These are phyloP conservation scores for Pichia gijzeniarum DNA, from an alignment of 805 yeast species.

Conservation along the genomic window DNA sequence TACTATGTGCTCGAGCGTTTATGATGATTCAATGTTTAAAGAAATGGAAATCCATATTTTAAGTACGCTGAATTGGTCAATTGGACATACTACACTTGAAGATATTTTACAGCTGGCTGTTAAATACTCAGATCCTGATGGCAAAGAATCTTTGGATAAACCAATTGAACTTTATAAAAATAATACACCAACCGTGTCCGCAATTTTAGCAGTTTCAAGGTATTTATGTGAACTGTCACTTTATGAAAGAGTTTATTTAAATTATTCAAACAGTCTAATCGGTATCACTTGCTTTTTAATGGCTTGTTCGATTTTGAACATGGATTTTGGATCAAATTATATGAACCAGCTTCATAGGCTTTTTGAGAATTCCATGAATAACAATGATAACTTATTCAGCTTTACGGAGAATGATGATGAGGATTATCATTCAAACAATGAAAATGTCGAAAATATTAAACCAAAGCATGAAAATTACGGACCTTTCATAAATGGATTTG, in stretches of 20 bases:
- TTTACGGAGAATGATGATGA: constrained; percentile 12
- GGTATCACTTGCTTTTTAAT: constrained; percentile 47
- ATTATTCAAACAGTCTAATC: constrained; percentile 38
- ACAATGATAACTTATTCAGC: neutral
- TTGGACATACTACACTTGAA: constrained; percentile 44
- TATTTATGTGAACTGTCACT: constrained; percentile 50
- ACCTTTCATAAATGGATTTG: constrained; percentile 45
- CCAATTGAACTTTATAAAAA: constrained; percentile 25
- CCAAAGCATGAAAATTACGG: constrained; percentile 36
- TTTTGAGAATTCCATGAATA: constrained; percentile 13
- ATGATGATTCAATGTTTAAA: constrained; percentile 41
- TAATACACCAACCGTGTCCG: constrained; percentile 38
- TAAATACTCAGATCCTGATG: constrained; percentile 31
- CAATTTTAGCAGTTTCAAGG: constrained; percentile 48
- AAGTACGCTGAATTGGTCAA: constrained; percentile 34
- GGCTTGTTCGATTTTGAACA: constrained; percentile 47
- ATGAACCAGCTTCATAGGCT: constrained; percentile 23
- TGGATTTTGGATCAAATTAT: constrained; percentile 37
- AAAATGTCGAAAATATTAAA: constrained; percentile 32
- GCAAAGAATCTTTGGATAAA: constrained; percentile 23
- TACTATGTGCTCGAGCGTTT: constrained; percentile 52
- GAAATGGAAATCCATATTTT: constrained; percentile 43
- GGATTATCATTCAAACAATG: constrained; percentile 15
- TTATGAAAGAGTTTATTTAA: constrained; percentile 41
- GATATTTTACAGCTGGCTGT: constrained; percentile 41